Evolutionary conservation across 2,329 filamentous ascomycete species (phyloP).

Genomic region (Pyricularia pennisetigena): DNA sequence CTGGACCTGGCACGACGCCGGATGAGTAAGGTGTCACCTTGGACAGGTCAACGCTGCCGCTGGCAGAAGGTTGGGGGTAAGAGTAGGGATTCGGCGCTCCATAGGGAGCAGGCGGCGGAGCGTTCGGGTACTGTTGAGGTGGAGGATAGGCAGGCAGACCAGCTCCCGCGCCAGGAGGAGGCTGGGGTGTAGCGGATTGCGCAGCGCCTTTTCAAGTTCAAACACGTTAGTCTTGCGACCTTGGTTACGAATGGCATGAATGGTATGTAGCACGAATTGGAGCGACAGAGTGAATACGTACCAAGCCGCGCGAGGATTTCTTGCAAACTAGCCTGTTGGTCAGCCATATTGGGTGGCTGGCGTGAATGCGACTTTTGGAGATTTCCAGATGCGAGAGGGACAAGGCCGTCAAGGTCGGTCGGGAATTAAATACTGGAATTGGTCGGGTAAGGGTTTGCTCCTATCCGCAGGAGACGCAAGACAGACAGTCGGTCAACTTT

Average conservation of each 20-base stretch:
- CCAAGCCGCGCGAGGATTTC: constrained; percentile 5
- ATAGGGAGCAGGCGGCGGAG: constrained; percentile 11
- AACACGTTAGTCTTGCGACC: background rate
- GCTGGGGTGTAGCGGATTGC: background rate
- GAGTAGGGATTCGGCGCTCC: constrained; percentile 12
- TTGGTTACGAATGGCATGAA: background rate
- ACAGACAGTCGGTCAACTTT: background rate
- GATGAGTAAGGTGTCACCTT: constrained; percentile 19
- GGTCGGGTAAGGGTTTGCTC: background rate
- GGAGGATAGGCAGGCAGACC: constrained; percentile 8
- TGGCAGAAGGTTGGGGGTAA: constrained; percentile 56
- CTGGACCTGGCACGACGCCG: background rate
- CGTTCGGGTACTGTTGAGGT: constrained; percentile 10
- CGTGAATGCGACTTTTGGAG: background rate
- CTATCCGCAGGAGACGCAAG: background rate
- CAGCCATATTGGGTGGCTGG: background rate
- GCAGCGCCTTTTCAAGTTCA: background rate
- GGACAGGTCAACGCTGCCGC: constrained; percentile 72
- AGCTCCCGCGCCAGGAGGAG: background rate
- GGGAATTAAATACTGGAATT: background rate
- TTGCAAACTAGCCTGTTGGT: constrained; percentile 4
- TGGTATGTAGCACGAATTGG: background rate
- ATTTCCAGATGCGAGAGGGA: background rate
- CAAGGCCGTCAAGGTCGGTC: background rate
- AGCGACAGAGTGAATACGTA: background rate